Evolutionary conservation across 257 asterid genomes (phyloP).

Genomic region (Phtheirospermum japonicum): DNA sequence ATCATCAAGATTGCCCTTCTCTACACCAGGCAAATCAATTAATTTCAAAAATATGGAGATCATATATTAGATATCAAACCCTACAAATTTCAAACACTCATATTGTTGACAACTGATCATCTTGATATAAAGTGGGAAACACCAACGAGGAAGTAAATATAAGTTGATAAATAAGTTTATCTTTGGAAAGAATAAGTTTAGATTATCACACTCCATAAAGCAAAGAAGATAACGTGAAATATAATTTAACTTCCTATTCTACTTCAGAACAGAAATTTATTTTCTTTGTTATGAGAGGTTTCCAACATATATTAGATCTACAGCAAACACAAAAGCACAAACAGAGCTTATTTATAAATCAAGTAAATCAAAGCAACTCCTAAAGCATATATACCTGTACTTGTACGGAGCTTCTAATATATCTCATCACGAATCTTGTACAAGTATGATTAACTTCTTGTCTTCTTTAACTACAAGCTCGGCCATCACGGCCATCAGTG

Average conservation of each 20-base stretch:
- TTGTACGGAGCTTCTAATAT: slow-evolving; percentile 84
- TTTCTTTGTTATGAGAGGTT: too few species aligned
- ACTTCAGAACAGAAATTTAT: too few species aligned
- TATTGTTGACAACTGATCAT: background rate
- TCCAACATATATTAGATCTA: too few species aligned
- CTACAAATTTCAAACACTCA: slow-evolving; percentile 21
- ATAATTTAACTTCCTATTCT: too few species aligned
- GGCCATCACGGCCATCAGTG: too few species aligned
- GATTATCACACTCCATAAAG: background rate
- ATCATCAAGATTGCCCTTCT: too few species aligned
- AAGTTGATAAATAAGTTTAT: slow-evolving; percentile 3
- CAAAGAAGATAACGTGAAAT: slow-evolving; percentile 18
- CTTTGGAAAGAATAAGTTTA: background rate
- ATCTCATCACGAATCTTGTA: slow-evolving; percentile 91
- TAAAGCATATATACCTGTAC: slow-evolving; percentile 67
- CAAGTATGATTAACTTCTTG: too few species aligned
- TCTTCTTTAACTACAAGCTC: too few species aligned
- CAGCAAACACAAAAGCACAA: too few species aligned
- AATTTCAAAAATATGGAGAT: slow-evolving; percentile 51
- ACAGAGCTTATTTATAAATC: too few species aligned
- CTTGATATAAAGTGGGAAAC: slow-evolving; percentile 9
- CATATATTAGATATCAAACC: slow-evolving; percentile 21
- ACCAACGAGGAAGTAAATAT: slow-evolving; percentile 8
- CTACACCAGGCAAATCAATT: slow-evolving; percentile 97
- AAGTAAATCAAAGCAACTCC: background rate